Conservation (phyloP, 345 rosid genomes). For the Turnera subulata region DNA sequence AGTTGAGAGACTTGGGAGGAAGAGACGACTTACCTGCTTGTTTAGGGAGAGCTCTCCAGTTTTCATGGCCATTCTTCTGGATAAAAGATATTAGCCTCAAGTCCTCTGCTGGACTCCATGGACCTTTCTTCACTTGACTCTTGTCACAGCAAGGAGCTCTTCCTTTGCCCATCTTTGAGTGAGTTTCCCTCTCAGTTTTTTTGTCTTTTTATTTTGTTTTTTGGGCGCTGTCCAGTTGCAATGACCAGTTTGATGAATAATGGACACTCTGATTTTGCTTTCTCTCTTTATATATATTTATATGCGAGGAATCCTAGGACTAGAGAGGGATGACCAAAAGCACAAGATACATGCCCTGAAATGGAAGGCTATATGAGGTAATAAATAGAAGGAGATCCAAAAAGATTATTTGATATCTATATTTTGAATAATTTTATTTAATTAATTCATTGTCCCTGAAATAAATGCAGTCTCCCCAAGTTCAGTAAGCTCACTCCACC, state of each 20-base stretch:
- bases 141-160: slow-evolving; percentile 94
- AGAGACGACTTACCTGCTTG: slow-evolving; percentile 60
- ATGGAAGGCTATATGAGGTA: background rate
- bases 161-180: slow-evolving; percentile 57
- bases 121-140: slow-evolving; percentile 81
- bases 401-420: slow-evolving; percentile 8
- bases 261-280: background rate
- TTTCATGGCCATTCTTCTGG: slow-evolving; percentile 78
- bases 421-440: background rate
- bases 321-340: background rate
- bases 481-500: too few relatives aligned
- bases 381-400: slow-evolving; percentile 20
- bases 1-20: background rate
- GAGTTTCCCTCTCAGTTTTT: too few relatives aligned
- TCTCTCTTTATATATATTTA: slow-evolving; percentile 4
- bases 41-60: slow-evolving; percentile 93
- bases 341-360: slow-evolving; percentile 25
- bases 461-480: too few relatives aligned
- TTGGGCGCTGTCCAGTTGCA: background rate
- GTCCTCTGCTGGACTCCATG: slow-evolving; percentile 94
- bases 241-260: background rate
- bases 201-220: background rate
- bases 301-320: background rate
- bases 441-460: too few relatives aligned
- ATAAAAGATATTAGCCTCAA: slow-evolving; percentile 69